Evolutionary conservation across 257 asterid species (phyloP).

Genomic region (Plantago ovata): DNA sequence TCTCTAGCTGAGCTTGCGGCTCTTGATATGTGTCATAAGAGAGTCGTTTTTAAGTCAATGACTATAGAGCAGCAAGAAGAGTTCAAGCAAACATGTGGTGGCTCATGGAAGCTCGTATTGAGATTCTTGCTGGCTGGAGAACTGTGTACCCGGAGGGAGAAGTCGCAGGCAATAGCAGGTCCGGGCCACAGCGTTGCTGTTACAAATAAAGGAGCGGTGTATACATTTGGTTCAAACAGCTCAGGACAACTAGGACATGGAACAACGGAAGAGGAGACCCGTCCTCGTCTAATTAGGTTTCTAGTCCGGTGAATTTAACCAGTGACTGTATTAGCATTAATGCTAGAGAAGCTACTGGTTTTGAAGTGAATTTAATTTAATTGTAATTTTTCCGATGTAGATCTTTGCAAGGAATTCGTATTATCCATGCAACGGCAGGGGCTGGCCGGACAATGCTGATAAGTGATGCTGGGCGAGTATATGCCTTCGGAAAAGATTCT

Average conservation of each 20-base stretch:
- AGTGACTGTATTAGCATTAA: background rate
- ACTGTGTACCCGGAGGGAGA: conserved; percentile 83
- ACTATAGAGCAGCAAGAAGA: conserved; percentile 46
- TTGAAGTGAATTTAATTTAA: conserved; percentile 16
- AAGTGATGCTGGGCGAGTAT: conserved; percentile 77
- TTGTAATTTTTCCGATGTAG: conserved; percentile 45
- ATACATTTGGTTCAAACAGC: conserved; percentile 86
- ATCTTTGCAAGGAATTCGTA: conserved; percentile 79
- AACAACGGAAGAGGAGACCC: conserved; percentile 62
- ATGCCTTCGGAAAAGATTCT: conserved; percentile 86
- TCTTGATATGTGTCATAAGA: conserved; percentile 89
- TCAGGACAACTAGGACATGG: conserved; percentile 99
- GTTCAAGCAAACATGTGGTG: conserved; percentile 78
- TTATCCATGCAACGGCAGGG: conserved; percentile 94
- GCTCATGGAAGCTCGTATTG: conserved; percentile 93
- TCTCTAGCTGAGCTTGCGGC: conserved; percentile 97
- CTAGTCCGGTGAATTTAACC: background rate
- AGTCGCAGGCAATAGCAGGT: conserved; percentile 95
- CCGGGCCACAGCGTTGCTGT: conserved; percentile 98
- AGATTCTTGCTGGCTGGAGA: conserved; percentile 93
- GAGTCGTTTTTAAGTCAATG: conserved; percentile 93
- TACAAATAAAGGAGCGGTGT: conserved; percentile 76
- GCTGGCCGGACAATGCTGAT: conserved; percentile 89
- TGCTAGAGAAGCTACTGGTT: background rate
- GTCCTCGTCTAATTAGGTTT: conserved; percentile 78